A percentile compares a stretch with the other conserved stretches of the same genome.
Evolutionary conservation across 2,329 filamentous ascomycete genomes (phyloP).

Genomic region (Fusarium marasasianum): DNA sequence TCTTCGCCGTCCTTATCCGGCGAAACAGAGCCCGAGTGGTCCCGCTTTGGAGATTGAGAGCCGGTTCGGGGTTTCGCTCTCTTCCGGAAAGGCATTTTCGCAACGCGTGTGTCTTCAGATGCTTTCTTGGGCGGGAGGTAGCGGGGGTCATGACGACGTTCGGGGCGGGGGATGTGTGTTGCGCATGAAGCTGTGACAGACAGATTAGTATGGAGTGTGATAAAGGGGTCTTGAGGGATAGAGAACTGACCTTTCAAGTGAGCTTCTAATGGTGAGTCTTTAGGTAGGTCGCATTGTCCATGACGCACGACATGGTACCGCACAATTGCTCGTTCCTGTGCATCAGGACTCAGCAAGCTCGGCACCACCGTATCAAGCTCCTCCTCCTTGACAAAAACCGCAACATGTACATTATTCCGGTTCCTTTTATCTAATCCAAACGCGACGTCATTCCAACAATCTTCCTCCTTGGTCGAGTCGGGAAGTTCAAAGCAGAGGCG

Average conservation of each 20-base stretch:
- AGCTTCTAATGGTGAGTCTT: background rate
- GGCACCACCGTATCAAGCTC: background rate
- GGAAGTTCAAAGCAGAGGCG: conserved; percentile 28
- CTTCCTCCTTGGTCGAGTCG: background rate
- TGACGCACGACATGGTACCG: background rate
- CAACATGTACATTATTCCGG: too few species aligned
- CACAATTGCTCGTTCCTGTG: background rate
- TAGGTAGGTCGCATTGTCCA: background rate
- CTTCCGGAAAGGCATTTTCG: background rate
- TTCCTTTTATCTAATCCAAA: background rate
- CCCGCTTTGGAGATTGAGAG: background rate
- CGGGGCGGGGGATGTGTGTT: background rate
- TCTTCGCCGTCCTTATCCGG: background rate
- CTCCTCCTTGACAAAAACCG: background rate
- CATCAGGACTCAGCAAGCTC: background rate
- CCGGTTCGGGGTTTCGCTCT: background rate
- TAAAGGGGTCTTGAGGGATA: too few species aligned
- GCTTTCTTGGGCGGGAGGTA: background rate
- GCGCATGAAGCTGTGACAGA: background rate
- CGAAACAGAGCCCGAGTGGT: background rate
- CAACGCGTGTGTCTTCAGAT: background rate
- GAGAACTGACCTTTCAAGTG: background rate
- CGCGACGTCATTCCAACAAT: conserved; percentile 3
- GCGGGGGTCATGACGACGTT: background rate
- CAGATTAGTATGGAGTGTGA: background rate